phyloP scores from a whole-genome alignment of 2,329 filamentous ascomycete genomes.

The Phialemoniopsis sp. region DNA sequence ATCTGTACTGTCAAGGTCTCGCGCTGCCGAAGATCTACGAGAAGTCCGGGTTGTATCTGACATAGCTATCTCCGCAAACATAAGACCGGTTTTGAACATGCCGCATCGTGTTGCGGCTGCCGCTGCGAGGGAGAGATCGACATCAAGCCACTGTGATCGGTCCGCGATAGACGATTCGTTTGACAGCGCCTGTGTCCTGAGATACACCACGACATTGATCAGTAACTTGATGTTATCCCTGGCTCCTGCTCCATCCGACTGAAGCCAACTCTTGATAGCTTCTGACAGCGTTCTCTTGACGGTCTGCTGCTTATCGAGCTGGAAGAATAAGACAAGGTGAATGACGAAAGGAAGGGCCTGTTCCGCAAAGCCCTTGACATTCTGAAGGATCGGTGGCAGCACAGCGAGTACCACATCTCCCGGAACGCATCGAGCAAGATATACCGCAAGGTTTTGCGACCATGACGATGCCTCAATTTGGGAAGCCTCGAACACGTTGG shows the following conservation, averaged over 20 bases:
- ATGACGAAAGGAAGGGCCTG: conserved; percentile 78
- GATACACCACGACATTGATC: conserved; percentile 77
- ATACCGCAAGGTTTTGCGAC: conserved; percentile 57
- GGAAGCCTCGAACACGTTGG: conserved; percentile 26
- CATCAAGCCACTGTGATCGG: conserved; percentile 77
- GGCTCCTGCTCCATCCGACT: conserved; percentile 33
- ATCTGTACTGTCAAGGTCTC: conserved; percentile 34
- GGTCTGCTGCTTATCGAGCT: conserved; percentile 56
- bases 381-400: conserved; percentile 60
- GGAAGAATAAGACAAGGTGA: conserved; percentile 72
- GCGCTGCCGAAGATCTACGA: conserved; percentile 60
- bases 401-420: conserved; percentile 66
- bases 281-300: conserved; percentile 62
- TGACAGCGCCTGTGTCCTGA: conserved; percentile 75
- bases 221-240: conserved; percentile 67
- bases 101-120: conserved; percentile 71
- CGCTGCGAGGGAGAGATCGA: conserved; percentile 70
- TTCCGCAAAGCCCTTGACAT: conserved; percentile 66
- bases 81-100: conserved; percentile 81
- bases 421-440: conserved; percentile 54
- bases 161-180: conserved; percentile 76
- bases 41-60: conserved; percentile 54
- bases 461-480: conserved; percentile 47
- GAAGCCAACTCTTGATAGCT: conserved; percentile 62
- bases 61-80: conserved; percentile 73